A percentile compares a stretch with the other conserved stretches of the same genome.
phyloP scores from a whole-genome alignment of 2,329 filamentous ascomycete genomes.

The Aspergillus awamori region DNA sequence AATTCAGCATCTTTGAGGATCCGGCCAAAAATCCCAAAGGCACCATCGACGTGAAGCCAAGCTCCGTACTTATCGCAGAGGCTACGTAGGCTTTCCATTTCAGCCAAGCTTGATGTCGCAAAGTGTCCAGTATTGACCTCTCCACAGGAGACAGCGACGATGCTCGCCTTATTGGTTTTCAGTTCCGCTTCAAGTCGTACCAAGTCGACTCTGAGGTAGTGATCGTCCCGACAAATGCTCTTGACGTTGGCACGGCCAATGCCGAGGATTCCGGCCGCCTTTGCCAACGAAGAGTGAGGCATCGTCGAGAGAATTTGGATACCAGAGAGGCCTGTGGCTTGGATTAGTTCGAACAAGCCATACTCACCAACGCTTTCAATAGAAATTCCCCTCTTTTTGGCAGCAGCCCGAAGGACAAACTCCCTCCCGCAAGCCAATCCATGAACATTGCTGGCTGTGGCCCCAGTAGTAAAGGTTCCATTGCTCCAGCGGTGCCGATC shows the following conservation, averaged over 20 bases:
- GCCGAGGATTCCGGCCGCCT: conserved; percentile 81
- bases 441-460: conserved; percentile 67
- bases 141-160: conserved; percentile 79
- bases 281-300: conserved; percentile 80
- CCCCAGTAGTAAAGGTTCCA: conserved; percentile 76
- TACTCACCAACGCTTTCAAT: conserved; percentile 63
- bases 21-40: conserved; percentile 82
- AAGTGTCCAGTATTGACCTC: conserved; percentile 91
- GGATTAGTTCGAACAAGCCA: conserved; percentile 70
- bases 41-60: conserved; percentile 90
- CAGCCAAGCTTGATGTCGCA: conserved; percentile 60
- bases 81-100: conserved; percentile 65
- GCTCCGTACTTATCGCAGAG: conserved; percentile 73
- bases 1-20: conserved; percentile 65
- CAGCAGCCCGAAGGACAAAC: conserved; percentile 47
- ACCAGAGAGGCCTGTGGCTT: conserved; percentile 63
- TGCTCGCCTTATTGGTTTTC: conserved; percentile 61
- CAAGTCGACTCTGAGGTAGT: conserved; percentile 73
- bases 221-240: conserved; percentile 52
- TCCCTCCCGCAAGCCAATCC: conserved; percentile 74
- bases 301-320: conserved; percentile 79
- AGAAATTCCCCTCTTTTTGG: conserved; percentile 35
- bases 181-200: conserved; percentile 65
- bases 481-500: conserved; percentile 65
- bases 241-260: conserved; percentile 71